Evolutionary conservation across 2,329 filamentous ascomycete species (phyloP).

Genomic region (Phialemonium atrogriseum): DNA sequence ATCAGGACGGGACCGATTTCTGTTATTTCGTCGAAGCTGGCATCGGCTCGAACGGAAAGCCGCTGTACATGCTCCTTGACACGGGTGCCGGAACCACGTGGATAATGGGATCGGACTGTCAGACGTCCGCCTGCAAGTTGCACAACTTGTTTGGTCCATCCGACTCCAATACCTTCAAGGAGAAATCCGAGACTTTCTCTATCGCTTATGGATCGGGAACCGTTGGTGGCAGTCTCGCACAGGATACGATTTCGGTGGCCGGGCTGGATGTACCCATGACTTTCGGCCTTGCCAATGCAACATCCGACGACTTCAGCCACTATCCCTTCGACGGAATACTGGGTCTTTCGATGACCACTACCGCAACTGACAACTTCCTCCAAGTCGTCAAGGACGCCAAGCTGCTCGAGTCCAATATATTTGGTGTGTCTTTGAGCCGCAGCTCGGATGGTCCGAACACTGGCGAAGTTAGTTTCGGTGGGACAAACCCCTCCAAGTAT

Average conservation of each 20-base stretch:
- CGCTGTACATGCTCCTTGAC: conserved; percentile 55
- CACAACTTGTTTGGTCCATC: conserved; percentile 62
- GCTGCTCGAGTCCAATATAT: conserved; percentile 53
- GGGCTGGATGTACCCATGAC: conserved; percentile 54
- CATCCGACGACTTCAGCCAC: conserved; percentile 63
- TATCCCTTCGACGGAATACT: conserved; percentile 88
- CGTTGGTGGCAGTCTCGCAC: conserved; percentile 57
- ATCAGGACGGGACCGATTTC: conserved; percentile 58
- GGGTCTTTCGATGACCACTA: conserved; percentile 59
- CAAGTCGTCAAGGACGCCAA: conserved; percentile 49
- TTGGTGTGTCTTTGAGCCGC: conserved; percentile 64
- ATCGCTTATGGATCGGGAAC: conserved; percentile 72
- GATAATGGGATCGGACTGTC: conserved; percentile 70
- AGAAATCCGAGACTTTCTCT: conserved; percentile 45
- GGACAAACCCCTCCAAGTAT: conserved; percentile 57
- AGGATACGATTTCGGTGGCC: conserved; percentile 60
- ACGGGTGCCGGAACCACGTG: conserved; percentile 68
- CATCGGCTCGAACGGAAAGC: conserved; percentile 45
- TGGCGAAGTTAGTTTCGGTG: conserved; percentile 73
- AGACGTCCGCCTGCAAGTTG: conserved; percentile 52
- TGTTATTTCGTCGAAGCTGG: conserved; percentile 54
- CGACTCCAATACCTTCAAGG: conserved; percentile 57
- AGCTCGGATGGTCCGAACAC: conserved; percentile 56
- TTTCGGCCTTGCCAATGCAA: conserved; percentile 65
- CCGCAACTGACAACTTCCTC: conserved; percentile 58